phyloP scores from a whole-genome alignment of 345 rosid genomes.

The Schrenkiella parvula region DNA sequence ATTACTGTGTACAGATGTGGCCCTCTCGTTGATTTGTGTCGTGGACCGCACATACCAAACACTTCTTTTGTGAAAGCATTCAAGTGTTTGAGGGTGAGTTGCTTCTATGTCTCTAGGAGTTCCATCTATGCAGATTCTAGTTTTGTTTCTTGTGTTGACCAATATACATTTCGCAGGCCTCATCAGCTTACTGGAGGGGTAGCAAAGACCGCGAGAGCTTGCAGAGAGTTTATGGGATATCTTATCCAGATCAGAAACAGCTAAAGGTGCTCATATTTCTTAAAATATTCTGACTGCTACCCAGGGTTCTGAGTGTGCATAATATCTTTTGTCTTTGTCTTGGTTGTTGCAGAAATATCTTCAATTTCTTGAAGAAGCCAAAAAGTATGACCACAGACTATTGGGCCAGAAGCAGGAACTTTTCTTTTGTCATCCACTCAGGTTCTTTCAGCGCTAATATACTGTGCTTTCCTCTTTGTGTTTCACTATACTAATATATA shows the following conservation, averaged over 20 bases:
- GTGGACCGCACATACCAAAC: conserved; percentile 99
- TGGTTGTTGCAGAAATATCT: conserved; percentile 60
- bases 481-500: conserved; percentile 5
- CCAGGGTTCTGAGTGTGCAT: background rate
- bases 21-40: conserved; percentile 91
- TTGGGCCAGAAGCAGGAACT: conserved; percentile 92
- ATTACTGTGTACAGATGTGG: conserved; percentile 98
- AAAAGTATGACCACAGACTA: conserved; percentile 87
- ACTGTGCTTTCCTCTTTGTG: background rate
- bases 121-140: conserved; percentile 11
- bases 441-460: conserved; percentile 39
- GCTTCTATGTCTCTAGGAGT: conserved; percentile 3
- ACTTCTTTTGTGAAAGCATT: conserved; percentile 95
- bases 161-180: conserved; percentile 58
- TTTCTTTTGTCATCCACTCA: conserved; percentile 81
- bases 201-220: conserved; percentile 84
- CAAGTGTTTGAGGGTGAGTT: conserved; percentile 79
- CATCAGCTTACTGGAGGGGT: conserved; percentile 98
- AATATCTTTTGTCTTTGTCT: background rate
- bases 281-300: background rate
- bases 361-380: conserved; percentile 71
- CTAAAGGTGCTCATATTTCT: conserved; percentile 53
- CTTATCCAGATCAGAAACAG: conserved; percentile 84
- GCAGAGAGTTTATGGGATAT: conserved; percentile 98
- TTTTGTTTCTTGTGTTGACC: conserved; percentile 14